These are phyloP conservation scores for Helenozyma rhizophorensis DNA, from an alignment of 805 yeast species.

Conservation along the genomic window DNA sequence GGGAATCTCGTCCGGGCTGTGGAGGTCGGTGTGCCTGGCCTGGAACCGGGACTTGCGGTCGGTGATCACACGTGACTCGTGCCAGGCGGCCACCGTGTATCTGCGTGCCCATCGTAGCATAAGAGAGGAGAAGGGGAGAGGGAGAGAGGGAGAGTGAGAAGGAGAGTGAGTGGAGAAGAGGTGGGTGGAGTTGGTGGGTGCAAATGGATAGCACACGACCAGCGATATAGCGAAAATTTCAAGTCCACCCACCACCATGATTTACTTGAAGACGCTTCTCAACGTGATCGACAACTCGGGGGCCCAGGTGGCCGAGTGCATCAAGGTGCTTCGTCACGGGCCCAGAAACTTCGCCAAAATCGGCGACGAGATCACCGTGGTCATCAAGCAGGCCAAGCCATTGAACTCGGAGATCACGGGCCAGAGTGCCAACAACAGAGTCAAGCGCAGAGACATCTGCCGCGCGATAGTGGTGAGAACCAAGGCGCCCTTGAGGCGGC, in stretches of 20 bases:
- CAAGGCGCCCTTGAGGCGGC: constrained; percentile 68
- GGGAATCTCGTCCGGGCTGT: constrained; percentile 39
- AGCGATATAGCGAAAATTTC: constrained; percentile 4
- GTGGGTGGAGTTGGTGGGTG: too few relatives aligned
- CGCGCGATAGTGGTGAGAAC: constrained; percentile 96
- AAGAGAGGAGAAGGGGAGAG: too few relatives aligned
- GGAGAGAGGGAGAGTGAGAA: too few relatives aligned
- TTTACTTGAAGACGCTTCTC: constrained; percentile 79
- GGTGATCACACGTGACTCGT: constrained; percentile 23
- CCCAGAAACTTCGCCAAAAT: constrained; percentile 79
- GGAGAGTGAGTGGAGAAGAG: too few relatives aligned
- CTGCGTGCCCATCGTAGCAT: too few relatives aligned
- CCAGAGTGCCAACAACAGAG: constrained; percentile 69
- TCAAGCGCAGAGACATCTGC: constrained; percentile 91
- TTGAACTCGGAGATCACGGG: constrained; percentile 67
- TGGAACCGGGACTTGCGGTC: constrained; percentile 65
- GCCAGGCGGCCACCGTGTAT: constrained; percentile 23
- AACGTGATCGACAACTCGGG: constrained; percentile 96
- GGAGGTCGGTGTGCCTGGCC: constrained; percentile 49
- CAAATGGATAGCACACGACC: constrained; percentile 6
- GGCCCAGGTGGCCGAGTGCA: constrained; percentile 91
- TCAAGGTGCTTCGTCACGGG: constrained; percentile 86
- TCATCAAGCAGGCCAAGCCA: constrained; percentile 87
- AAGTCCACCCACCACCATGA: constrained; percentile 47
- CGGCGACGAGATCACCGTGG: constrained; percentile 93